Conservation (phyloP, 805 yeast genomes). For the Candida maris region DNA sequence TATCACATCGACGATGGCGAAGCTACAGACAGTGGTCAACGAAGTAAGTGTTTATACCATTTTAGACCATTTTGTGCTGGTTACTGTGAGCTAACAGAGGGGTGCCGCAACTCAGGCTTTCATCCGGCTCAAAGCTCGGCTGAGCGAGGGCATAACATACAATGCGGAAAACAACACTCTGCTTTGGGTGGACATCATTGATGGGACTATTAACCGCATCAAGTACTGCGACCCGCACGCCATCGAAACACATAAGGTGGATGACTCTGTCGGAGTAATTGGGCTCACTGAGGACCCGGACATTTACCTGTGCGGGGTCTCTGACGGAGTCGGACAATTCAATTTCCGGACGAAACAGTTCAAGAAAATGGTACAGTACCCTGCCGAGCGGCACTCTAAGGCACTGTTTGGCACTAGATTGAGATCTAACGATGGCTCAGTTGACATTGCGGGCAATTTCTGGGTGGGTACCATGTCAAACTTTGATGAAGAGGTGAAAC, state of each 20-base stretch:
- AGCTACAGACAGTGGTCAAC: neutral
- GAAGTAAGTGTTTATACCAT: constrained; percentile 17
- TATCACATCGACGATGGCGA: neutral
- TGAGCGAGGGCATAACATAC: constrained; percentile 67
- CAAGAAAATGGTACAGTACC: constrained; percentile 36
- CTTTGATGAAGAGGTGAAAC: constrained; percentile 24
- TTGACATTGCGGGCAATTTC: constrained; percentile 72
- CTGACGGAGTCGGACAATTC: constrained; percentile 59
- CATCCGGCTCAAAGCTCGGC: constrained; percentile 36
- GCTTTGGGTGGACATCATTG: constrained; percentile 46
- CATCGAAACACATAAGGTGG: constrained; percentile 33
- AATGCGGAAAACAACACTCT: constrained; percentile 51
- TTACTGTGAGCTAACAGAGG: neutral
- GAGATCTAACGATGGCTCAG: constrained; percentile 80
- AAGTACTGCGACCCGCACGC: constrained; percentile 23
- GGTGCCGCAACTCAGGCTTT: too few species aligned
- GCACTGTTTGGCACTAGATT: constrained; percentile 26
- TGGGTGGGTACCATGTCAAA: constrained; percentile 77
- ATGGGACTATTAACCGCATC: constrained; percentile 39
- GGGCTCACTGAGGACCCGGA: constrained; percentile 59
- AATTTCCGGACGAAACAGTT: constrained; percentile 39
- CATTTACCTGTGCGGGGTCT: constrained; percentile 56
- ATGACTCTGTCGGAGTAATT: constrained; percentile 64
- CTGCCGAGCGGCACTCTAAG: constrained; percentile 34
- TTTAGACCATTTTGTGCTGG: too few species aligned